Percentiles rank a stretch among this genome's conserved stretches.
Evolutionary conservation across 78 protist species (phyloP).

Genomic region (Dictyostelium purpureum): DNA sequence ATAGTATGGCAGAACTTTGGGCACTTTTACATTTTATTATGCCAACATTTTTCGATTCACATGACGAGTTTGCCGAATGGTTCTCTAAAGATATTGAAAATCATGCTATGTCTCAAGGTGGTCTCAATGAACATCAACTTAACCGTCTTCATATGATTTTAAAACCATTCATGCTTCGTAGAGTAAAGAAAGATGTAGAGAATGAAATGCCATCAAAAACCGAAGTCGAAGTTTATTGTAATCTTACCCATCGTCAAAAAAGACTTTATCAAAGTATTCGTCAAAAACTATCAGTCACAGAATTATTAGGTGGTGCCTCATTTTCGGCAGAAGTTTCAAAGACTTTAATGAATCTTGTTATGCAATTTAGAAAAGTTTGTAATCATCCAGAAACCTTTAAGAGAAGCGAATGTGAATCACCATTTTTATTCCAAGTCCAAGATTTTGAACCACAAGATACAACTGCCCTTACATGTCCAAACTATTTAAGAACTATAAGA

Average conservation of each 20-base stretch:
- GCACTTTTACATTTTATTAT: constrained; percentile 95
- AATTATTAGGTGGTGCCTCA: constrained; percentile 41
- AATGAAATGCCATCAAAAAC: constrained; percentile 92
- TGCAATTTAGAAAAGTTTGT: constrained; percentile 96
- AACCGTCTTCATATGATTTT: constrained; percentile 94
- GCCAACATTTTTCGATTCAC: constrained; percentile 91
- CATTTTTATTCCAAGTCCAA: constrained; percentile 55
- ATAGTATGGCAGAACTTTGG: constrained; percentile 93
- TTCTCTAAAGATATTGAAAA: constrained; percentile 81
- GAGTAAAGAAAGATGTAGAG: constrained; percentile 95
- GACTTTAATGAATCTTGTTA: constrained; percentile 92
- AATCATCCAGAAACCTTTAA: constrained; percentile 96
- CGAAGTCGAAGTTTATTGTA: constrained; percentile 83
- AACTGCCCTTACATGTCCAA: constrained; percentile 6
- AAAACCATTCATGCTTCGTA: constrained; percentile 97
- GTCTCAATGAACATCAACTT: constrained; percentile 85
- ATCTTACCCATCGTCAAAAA: constrained; percentile 87
- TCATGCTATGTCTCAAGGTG: constrained; percentile 71
- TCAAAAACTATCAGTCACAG: constrained; percentile 71
- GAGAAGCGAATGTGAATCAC: constrained; percentile 78
- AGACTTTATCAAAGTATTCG: constrained; percentile 80
- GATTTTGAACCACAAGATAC: background rate
- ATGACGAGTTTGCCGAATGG: constrained; percentile 95
- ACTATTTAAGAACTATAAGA: background rate
- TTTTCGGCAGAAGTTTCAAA: constrained; percentile 25